These are phyloP conservation scores for Gossypium schwendimanii DNA, from an alignment of 441 rosid genomes.

Conservation along the genomic window DNA sequence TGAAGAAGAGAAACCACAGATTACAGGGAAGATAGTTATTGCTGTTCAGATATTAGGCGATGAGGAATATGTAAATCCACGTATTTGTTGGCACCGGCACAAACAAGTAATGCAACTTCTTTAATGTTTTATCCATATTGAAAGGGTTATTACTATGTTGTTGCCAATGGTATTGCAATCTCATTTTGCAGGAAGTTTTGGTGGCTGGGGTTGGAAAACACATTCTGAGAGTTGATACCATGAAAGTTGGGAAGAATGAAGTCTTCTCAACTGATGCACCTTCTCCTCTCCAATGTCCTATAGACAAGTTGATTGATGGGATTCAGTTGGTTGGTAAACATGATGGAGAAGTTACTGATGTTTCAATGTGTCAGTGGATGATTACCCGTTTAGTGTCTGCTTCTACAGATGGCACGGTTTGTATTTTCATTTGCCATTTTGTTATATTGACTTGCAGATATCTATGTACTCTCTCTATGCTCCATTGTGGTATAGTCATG, in stretches of 20 bases:
- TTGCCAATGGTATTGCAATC: not conserved
- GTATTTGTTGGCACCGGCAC: slow-evolving; percentile 89
- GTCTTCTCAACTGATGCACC: slow-evolving; percentile 64
- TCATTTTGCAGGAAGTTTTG: slow-evolving; percentile 59
- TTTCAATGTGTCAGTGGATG: slow-evolving; percentile 93
- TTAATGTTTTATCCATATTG: not conserved
- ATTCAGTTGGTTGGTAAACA: slow-evolving; percentile 81
- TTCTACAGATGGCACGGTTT: slow-evolving; percentile 78
- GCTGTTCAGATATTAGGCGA: slow-evolving; percentile 66
- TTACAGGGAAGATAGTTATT: slow-evolving; percentile 51
- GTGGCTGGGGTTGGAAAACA: slow-evolving; percentile 68
- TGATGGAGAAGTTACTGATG: slow-evolving; percentile 77
- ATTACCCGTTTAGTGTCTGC: slow-evolving; percentile 78
- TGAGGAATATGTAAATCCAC: slow-evolving; percentile 62
- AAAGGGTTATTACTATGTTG: not conserved
- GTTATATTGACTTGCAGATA: not conserved
- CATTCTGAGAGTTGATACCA: slow-evolving; percentile 63
- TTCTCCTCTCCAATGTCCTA: slow-evolving; percentile 60
- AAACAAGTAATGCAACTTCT: slow-evolving; percentile 55
- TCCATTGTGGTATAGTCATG: not conserved
- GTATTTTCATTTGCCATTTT: slow-evolving; percentile 23
- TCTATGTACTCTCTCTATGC: not conserved
- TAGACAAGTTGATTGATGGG: slow-evolving; percentile 65
- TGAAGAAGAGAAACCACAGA: slow-evolving; percentile 75
- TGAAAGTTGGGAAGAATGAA: slow-evolving; percentile 54